phyloP scores from a whole-genome alignment of 805 yeast genomes.

The Cyberlindnera mississippiensis region DNA sequence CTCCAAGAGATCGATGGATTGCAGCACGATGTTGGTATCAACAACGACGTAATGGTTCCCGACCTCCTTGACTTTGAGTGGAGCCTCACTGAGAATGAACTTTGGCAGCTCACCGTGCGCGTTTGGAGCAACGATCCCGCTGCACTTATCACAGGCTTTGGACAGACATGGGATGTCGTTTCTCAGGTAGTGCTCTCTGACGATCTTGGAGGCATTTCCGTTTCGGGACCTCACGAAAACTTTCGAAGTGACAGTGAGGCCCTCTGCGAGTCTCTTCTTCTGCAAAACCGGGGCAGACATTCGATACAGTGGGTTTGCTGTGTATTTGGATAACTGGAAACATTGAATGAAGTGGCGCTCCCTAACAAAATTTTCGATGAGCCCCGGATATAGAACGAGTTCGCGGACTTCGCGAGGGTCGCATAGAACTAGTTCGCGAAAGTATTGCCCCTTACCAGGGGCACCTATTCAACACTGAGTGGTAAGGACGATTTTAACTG shows the following conservation, averaged over 20 bases:
- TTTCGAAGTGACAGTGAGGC: conserved; percentile 71
- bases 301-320: too few species aligned
- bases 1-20: conserved; percentile 88
- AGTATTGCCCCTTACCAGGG: too few species aligned
- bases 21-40: conserved; percentile 85
- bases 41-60: conserved; percentile 79
- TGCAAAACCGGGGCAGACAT: conserved; percentile 14
- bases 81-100: conserved; percentile 61
- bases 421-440: too few species aligned
- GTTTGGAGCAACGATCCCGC: conserved; percentile 49
- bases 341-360: too few species aligned
- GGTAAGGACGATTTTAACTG: too few species aligned
- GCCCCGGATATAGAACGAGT: too few species aligned
- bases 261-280: conserved; percentile 42
- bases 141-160: conserved; percentile 60
- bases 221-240: conserved; percentile 88
- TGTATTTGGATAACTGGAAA: too few species aligned
- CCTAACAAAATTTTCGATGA: too few species aligned
- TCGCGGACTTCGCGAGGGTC: too few species aligned
- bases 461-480: too few species aligned
- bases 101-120: conserved; percentile 64
- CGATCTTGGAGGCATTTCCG: conserved; percentile 87
- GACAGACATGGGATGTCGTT: conserved; percentile 92
- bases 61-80: conserved; percentile 44
- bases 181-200: conserved; percentile 90